Evolutionary conservation across 148 eudicot species (phyloP).

Genomic region (Diospyros kaki): DNA sequence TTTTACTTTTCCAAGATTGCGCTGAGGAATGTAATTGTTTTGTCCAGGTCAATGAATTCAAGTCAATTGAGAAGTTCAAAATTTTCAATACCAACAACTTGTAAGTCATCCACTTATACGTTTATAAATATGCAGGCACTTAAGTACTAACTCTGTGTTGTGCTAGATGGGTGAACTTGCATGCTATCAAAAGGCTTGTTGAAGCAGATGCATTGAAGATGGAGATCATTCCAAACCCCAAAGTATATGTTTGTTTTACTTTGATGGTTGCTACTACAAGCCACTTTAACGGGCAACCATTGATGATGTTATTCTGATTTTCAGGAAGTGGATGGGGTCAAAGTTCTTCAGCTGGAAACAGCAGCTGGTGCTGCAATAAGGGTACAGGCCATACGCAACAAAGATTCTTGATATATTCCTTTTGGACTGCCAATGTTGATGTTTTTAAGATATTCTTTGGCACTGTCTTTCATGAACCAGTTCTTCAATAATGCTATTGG

Average conservation of each 20-base stretch:
- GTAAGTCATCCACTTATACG: conserved; percentile 39
- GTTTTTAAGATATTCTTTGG: neutral
- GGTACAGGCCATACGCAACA: conserved; percentile 36
- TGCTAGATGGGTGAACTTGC: conserved; percentile 88
- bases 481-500: conserved; percentile 90
- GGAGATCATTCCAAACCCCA: conserved; percentile 99
- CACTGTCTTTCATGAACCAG: conserved; percentile 25
- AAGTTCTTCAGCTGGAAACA: conserved; percentile 98
- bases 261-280: neutral
- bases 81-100: conserved; percentile 99
- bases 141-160: conserved; percentile 6
- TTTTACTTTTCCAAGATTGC: neutral
- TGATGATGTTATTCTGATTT: conserved; percentile 18
- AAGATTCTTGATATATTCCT: neutral
- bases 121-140: neutral
- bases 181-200: conserved; percentile 84
- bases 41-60: conserved; percentile 86
- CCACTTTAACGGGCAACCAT: neutral
- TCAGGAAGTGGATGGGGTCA: conserved; percentile 92
- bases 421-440: neutral
- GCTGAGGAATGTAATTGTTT: conserved; percentile 15
- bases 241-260: conserved; percentile 39
- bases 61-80: conserved; percentile 98
- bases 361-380: conserved; percentile 99
- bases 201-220: conserved; percentile 86